Evolutionary conservation across 2,329 filamentous ascomycete species (phyloP).

Genomic region (Ophioceras dolichostomum): DNA sequence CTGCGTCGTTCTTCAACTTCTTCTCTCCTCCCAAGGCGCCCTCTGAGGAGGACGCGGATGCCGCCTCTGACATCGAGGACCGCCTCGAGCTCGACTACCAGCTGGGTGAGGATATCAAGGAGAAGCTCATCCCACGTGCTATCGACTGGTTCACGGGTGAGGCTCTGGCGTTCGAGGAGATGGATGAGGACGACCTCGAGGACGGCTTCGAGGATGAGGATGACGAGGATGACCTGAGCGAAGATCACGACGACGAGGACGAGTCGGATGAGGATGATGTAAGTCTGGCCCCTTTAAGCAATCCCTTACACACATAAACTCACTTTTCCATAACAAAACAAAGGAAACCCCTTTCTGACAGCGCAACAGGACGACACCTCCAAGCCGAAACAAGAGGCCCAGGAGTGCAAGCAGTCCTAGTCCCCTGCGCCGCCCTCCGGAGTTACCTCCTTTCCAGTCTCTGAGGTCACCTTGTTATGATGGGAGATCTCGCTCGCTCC

Average conservation of each 20-base stretch:
- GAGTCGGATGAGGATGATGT: slow-evolving; percentile 66
- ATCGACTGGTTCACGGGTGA: slow-evolving; percentile 99
- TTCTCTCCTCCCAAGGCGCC: slow-evolving; percentile 91
- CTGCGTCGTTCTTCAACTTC: slow-evolving; percentile 98
- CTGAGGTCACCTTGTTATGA: too few relatives aligned
- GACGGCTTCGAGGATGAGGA: slow-evolving; percentile 83
- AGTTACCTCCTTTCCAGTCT: too few relatives aligned
- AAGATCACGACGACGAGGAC: slow-evolving; percentile 73
- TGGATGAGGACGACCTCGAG: slow-evolving; percentile 70
- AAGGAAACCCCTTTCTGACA: slow-evolving; percentile 14
- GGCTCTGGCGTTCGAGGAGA: slow-evolving; percentile 89
- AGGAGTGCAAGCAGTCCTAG: slow-evolving; percentile 94
- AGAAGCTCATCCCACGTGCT: slow-evolving; percentile 96
- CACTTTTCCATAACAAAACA: slow-evolving; percentile 5
- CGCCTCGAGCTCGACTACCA: slow-evolving; percentile 97
- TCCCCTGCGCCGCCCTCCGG: too few relatives aligned
- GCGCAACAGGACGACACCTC: slow-evolving; percentile 64
- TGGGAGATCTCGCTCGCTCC: too few relatives aligned
- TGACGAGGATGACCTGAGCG: slow-evolving; percentile 78
- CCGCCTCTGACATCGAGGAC: slow-evolving; percentile 87
- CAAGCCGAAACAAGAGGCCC: slow-evolving; percentile 87
- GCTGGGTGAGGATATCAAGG: slow-evolving; percentile 98
- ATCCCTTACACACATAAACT: slow-evolving; percentile 5
- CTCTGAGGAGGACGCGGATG: slow-evolving; percentile 58
- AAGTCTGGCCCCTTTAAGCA: too few relatives aligned